These are phyloP conservation scores for Balamuthia mandrillaris DNA, from an alignment of 208 protist species.

Conservation along the genomic window DNA sequence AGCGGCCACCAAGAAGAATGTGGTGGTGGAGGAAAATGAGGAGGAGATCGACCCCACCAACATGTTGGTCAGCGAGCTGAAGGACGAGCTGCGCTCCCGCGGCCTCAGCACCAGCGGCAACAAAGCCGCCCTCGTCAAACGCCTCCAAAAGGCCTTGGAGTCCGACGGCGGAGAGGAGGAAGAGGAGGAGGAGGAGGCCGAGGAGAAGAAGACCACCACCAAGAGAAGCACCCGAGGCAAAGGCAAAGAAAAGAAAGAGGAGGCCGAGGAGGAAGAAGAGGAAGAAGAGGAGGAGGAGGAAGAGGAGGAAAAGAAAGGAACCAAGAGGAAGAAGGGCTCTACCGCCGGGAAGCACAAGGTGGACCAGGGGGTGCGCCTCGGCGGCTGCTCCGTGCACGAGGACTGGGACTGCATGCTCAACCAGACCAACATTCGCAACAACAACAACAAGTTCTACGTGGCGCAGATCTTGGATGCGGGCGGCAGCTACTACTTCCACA, in stretches of 20 bases:
- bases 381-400: neutral
- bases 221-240: neutral
- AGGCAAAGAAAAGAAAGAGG: neutral
- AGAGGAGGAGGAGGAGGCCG: neutral
- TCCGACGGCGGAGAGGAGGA: constrained; percentile 1
- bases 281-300: neutral
- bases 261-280: neutral
- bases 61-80: constrained; percentile 38
- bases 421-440: constrained; percentile 75
- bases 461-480: constrained; percentile 66
- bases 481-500: constrained; percentile 61
- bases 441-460: constrained; percentile 80
- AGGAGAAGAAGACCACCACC: neutral
- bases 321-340: too few relatives aligned
- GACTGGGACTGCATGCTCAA: constrained; percentile 69
- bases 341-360: constrained; percentile 38
- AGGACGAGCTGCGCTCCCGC: constrained; percentile 23
- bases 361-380: neutral
- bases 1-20: too few relatives aligned
- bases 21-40: too few relatives aligned
- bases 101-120: neutral
- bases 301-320: too few relatives aligned
- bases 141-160: constrained; percentile 11
- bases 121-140: constrained; percentile 34
- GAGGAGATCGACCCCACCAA: constrained; percentile 5